A percentile compares a stretch with the other conserved stretches of the same genome.
These are phyloP conservation scores for Dioscorea dumetorum DNA, from an alignment of 106 monocot species.

Conservation along the genomic window DNA sequence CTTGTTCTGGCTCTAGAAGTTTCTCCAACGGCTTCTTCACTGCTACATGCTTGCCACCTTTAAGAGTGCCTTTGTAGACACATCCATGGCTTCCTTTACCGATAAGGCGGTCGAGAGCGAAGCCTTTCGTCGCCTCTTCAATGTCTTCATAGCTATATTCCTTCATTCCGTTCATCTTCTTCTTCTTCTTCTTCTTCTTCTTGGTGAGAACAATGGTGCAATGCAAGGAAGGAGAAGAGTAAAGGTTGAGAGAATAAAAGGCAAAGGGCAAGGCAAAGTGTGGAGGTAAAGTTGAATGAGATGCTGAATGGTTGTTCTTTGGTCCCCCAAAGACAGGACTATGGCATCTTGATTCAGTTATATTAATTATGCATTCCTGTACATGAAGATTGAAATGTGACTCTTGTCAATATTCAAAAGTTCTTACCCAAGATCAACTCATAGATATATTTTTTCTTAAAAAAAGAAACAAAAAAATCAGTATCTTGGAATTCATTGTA, in stretches of 20 bases:
- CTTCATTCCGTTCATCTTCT: constrained; percentile 31
- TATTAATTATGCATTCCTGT: background rate
- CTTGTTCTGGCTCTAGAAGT: background rate
- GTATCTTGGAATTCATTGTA: background rate
- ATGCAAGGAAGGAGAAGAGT: background rate
- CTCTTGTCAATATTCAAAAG: background rate
- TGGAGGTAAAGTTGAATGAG: background rate
- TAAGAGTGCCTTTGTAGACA: constrained; percentile 61
- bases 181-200: background rate
- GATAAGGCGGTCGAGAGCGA: constrained; percentile 46
- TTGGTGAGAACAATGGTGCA: background rate
- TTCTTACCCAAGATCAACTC: background rate
- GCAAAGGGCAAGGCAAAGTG: constrained; percentile 4
- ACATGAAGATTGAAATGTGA: too few species aligned
- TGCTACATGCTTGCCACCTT: constrained; percentile 25
- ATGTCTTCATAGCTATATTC: constrained; percentile 61
- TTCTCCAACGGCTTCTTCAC: constrained; percentile 38
- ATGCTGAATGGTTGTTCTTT: constrained; percentile 8
- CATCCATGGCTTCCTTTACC: constrained; percentile 93
- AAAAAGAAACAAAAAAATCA: too few species aligned
- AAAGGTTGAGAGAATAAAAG: constrained; percentile 5
- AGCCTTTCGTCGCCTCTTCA: constrained; percentile 49
- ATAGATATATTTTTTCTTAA: background rate
- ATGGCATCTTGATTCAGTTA: background rate
- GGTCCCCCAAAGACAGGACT: constrained; percentile 15